phyloP scores from a whole-genome alignment of 1,139 yeast genomes.

The Wickerhamomyces sp. region DNA sequence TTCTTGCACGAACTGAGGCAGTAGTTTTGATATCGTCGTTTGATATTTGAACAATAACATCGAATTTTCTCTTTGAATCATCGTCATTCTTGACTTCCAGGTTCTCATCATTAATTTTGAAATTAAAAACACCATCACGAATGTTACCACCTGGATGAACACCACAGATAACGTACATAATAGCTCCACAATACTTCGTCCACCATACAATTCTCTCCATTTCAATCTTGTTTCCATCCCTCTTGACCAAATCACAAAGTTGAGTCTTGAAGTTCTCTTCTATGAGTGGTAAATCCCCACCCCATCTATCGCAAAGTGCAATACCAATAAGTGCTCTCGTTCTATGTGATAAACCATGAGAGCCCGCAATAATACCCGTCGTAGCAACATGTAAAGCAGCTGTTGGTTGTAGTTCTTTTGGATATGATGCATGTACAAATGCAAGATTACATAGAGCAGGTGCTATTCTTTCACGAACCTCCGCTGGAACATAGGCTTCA shows the following conservation, averaged over 20 bases:
- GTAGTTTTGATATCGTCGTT: constrained; percentile 49
- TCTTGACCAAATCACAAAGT: constrained; percentile 32
- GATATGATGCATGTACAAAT: constrained; percentile 65
- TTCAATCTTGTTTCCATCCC: constrained; percentile 41
- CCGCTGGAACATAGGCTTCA: constrained; percentile 42
- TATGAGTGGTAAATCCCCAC: constrained; percentile 59
- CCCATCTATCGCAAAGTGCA: constrained; percentile 71
- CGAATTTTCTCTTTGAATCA: constrained; percentile 29
- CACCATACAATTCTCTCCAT: constrained; percentile 48
- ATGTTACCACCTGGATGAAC: constrained; percentile 72
- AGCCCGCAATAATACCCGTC: constrained; percentile 62
- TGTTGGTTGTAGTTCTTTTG: constrained; percentile 66
- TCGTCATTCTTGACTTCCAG: constrained; percentile 22
- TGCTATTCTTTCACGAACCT: constrained; percentile 50
- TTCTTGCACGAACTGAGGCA: constrained; percentile 50
- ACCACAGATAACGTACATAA: constrained; percentile 69
- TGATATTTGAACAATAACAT: constrained; percentile 41
- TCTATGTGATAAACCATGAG: constrained; percentile 64
- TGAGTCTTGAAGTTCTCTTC: constrained; percentile 40
- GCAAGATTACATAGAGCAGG: constrained; percentile 67
- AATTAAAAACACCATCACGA: constrained; percentile 46
- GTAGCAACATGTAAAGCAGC: constrained; percentile 64
- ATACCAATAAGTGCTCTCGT: constrained; percentile 61
- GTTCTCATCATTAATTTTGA: constrained; percentile 21
- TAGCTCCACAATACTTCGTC: constrained; percentile 61